Evolutionary conservation across 176 grass and related monocot species (phyloP), one percentile per base, ranked within the genome.

Genomic region (Bothriochloa decipiens): DNA sequence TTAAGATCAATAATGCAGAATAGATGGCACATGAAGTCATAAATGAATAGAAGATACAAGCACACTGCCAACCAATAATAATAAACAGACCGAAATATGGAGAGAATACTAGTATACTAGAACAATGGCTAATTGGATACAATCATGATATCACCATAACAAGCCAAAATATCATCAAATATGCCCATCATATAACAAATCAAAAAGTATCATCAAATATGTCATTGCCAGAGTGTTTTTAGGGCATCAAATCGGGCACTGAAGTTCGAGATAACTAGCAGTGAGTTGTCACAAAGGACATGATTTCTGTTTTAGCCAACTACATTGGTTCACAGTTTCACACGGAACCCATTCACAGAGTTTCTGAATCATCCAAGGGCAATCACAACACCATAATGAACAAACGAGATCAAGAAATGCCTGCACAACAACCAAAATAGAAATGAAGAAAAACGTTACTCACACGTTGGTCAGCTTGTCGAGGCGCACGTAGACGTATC

Each of bases 401-500:
- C 43, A 88, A 64, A 8, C 4, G 40, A 83, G 17, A 41, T 8
- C 15, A 71, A 71, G 16, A 37, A 76, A 55, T 27, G 20, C 2
- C 2, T 67, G 23, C 11, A 75, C 65, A 25, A 18, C 13, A 41
- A 74, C 53, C 20, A 20, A 20, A 27, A 18, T 3, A 55, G 6
- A 10, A 62, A 5, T 33, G 77, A 8, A 65, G 16, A 2, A 25
- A 23, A 62, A 4, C 47, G 1, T 23, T 29, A 49, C 16, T 37
- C 18, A 91, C 93, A 88, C 85, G 80, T 61, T 77, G 35, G 87
- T 90, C 37, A 89, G 89, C 83, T 98, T 98, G 83, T 98, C 96
- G 4, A 94, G 90, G 65, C 96, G 89, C 37, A 95, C 82, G 39
- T 98, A 95, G 53, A 98, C 87, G 67, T 93, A 95, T 65, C 96